Base-by-base conservation (phyloP, 1,284 basidiomycete genomes). In the Phenoliferia sp. region DNA sequence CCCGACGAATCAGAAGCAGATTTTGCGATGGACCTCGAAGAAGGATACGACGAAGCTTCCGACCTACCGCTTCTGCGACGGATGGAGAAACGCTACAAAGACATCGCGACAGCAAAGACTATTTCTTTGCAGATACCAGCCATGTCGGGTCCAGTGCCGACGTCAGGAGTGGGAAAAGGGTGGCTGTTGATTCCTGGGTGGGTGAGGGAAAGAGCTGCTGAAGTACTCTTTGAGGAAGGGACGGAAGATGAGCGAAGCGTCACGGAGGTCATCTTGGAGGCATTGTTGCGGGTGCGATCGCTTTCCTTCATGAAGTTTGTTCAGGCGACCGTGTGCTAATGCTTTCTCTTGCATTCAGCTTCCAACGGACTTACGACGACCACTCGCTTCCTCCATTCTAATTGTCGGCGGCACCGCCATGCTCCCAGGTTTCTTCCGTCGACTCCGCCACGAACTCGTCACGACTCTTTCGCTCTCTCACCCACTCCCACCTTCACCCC, bases 151-250 rank as follows among this genome's bases (percentile, higher is more conserved):
- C 63, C 57, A 15, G 28, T 55, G 4, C 32, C 63, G 0, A 26
- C 62, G 31, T 35, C 50, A 6, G 68, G 69, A 0, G 63, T 60
- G 17, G 65, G 70, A 1, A 59, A 65, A 12, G 92, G 91, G 0
- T 89, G 87, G 0, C 79, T 98, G 44, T 82, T 89, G 55, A 86
- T 99, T 52, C 95, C 95, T 0, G 94, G 94, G 0, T 99, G 96
- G 95, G 83, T 98, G 31, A 82, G 95, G 44, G 94, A 97, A 77
- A 84, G 94, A 10, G 90, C 90, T 0, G 88, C 91, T 3, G 95
- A 99, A 77, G 84, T 94, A 4, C 81, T 98, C 1, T 97, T 97
- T 72, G 91, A 92, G 76, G 87, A 87, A 2, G 90, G 90, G n/a
- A 90, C 93, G 71, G 86, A 89, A 4, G 80, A 80, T 62, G 90